Evolutionary conservation across 495 filamentous ascomycete genomes (phyloP), one percentile per base, ranked within the genome.

Genomic region (Tuber melanosporum): DNA sequence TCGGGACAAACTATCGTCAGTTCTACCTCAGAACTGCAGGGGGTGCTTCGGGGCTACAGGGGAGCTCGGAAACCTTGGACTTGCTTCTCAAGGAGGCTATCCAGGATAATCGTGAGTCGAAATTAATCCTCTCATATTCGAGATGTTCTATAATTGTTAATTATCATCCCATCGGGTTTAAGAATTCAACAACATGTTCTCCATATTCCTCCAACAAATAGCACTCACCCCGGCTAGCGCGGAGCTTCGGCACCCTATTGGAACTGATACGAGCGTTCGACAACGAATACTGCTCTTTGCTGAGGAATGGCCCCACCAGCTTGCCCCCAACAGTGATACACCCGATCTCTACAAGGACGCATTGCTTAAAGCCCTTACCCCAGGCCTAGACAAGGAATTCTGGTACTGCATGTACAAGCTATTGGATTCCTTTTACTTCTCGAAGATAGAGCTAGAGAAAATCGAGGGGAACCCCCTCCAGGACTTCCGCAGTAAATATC

Each of bases 141-240:
- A 26, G n/a, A n/a, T 57, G 52, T 57, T 12, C 2, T 12, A 57
- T 57, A n/a, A 8, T 22, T 52, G 20, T 3, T 57, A 57, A 57
- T n/a, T 26, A 26, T 14, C 22, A 49, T 22, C 1, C 7, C 7
- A 12, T 26, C 19, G 20, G 7, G 47, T 49, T 49, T 22, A 22
- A 57, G 52, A 57, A 57, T 57, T 57, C 22, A 57, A 57, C 52
- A 57, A 26, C 22, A 57, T 57, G 52, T 57, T 57, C 52, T 57
- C 9, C n/a, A 14, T 57, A 7, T 57, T 57, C 52, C 52, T 57
- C 22, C 22, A 57, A 26, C 22, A 57, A 26, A 0, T 57, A 57
- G 52, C 52, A 57, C n/a, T 57, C 22, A 57, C 22, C 1, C 8
- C 8, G 9, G 52, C 15, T 57, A 57, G 52, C 52, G 52, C 22